These are phyloP conservation scores for Penicillium concentricum DNA, from an alignment of 2,329 filamentous ascomycete species.

Conservation along the genomic window DNA sequence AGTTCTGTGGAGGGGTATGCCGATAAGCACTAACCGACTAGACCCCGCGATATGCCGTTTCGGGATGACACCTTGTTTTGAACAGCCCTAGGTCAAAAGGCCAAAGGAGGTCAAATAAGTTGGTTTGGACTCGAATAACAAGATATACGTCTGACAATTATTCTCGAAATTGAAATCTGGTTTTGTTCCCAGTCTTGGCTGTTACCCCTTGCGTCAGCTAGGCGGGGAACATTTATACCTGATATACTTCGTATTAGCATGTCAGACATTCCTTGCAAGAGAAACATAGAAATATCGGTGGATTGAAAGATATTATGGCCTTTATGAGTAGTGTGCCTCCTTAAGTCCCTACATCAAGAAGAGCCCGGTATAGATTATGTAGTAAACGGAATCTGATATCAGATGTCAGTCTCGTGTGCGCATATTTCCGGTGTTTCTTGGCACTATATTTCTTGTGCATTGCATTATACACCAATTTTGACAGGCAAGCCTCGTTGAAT, in stretches of 20 bases:
- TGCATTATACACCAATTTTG: background rate
- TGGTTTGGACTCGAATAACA: background rate
- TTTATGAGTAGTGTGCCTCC: background rate
- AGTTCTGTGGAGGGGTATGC: background rate
- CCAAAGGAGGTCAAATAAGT: background rate
- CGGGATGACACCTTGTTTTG: background rate
- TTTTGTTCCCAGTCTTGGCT: background rate
- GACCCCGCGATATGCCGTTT: constrained; percentile 1
- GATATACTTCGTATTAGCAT: background rate
- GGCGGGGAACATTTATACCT: background rate
- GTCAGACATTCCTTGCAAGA: background rate
- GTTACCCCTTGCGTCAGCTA: background rate
- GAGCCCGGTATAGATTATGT: background rate
- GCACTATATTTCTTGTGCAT: background rate
- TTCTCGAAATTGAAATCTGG: background rate
- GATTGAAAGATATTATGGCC: background rate
- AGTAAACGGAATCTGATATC: too few species aligned
- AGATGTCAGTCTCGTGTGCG: background rate
- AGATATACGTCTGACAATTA: background rate
- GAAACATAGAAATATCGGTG: background rate
- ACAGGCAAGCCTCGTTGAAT: background rate
- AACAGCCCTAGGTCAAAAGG: too few species aligned
- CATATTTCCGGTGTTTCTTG: background rate
- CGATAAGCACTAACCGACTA: constrained; percentile 2
- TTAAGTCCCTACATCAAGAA: background rate